Conservation (phyloP, 768 basidiomycete genomes). For the Neoboletus subvelutipes region DNA sequence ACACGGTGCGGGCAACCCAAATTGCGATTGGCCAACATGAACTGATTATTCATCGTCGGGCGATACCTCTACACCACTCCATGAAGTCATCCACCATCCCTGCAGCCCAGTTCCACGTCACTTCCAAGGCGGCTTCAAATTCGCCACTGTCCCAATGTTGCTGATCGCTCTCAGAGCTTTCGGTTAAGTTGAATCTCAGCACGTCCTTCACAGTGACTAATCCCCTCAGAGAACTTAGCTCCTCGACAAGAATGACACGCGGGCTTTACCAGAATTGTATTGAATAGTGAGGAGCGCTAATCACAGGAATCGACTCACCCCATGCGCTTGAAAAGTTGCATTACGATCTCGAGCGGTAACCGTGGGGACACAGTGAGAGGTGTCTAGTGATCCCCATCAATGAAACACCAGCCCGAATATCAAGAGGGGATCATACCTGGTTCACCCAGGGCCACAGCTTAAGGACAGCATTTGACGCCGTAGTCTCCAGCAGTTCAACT, state of each 20-base stretch:
- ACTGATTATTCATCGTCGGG: slow-evolving; percentile 20
- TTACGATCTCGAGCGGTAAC: slow-evolving; percentile 91
- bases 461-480: slow-evolving; percentile 54
- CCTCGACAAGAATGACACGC: slow-evolving; percentile 92
- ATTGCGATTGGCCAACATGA: not conserved
- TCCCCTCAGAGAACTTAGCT: slow-evolving; percentile 78
- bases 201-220: slow-evolving; percentile 97
- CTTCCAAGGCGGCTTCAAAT: slow-evolving; percentile 62
- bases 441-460: slow-evolving; percentile 93
- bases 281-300: not conserved
- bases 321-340: slow-evolving; percentile 97
- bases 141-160: slow-evolving; percentile 61
- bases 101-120: slow-evolving; percentile 55
- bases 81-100: slow-evolving; percentile 34
- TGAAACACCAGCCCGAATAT: not conserved
- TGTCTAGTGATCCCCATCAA: slow-evolving; percentile 52
- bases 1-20: not conserved
- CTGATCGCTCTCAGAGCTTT: slow-evolving; percentile 49
- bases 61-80: slow-evolving; percentile 25
- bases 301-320: slow-evolving; percentile 59
- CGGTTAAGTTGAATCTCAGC: slow-evolving; percentile 73
- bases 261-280: slow-evolving; percentile 52
- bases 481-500: slow-evolving; percentile 61
- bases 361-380: slow-evolving; percentile 92
- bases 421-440: slow-evolving; percentile 52